phyloP scores from a whole-genome alignment of 169 alveolate species.

The Eimeria tenella region DNA sequence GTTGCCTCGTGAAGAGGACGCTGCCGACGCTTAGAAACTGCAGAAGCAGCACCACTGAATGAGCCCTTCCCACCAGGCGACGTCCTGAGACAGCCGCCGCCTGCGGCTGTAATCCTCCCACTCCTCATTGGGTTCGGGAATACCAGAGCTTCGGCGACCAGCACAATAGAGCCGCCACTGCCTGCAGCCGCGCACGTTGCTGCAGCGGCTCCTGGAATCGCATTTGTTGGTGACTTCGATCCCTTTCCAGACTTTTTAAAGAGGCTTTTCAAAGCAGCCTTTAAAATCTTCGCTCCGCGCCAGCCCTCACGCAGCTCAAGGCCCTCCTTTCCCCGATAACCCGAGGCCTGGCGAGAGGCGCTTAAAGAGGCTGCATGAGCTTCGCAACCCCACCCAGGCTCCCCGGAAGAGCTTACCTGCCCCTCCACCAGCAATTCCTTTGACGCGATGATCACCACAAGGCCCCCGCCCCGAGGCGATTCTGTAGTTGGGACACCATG shows the following conservation, averaged over 20 bases:
- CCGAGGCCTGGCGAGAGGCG: background rate
- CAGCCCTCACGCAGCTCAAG: background rate
- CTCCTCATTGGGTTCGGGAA: slow-evolving; percentile 40
- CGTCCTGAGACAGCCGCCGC: slow-evolving; percentile 63
- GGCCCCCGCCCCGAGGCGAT: slow-evolving; percentile 63
- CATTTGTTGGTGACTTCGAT: background rate
- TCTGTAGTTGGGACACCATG: background rate
- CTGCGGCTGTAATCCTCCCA: slow-evolving; percentile 62
- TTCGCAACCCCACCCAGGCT: slow-evolving; percentile 59
- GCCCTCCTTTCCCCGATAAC: background rate
- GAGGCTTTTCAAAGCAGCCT: background rate
- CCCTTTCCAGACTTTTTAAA: background rate
- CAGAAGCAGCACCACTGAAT: background rate
- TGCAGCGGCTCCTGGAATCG: background rate
- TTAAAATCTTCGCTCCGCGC: background rate
- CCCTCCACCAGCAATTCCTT: slow-evolving; percentile 54
- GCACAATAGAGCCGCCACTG: slow-evolving; percentile 66
- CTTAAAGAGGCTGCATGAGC: background rate
- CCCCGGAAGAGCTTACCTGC: slow-evolving; percentile 66
- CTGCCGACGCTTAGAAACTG: background rate
- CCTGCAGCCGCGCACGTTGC: slow-evolving; percentile 71
- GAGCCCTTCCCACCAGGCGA: background rate
- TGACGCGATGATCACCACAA: slow-evolving; percentile 42
- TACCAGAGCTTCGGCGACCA: slow-evolving; percentile 19
- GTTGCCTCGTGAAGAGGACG: background rate